A percentile compares a stretch with the other conserved stretches of the same genome.
Evolutionary conservation across 169 alveolate genomes (phyloP).

Genomic region (Plasmodium falciparum): DNA sequence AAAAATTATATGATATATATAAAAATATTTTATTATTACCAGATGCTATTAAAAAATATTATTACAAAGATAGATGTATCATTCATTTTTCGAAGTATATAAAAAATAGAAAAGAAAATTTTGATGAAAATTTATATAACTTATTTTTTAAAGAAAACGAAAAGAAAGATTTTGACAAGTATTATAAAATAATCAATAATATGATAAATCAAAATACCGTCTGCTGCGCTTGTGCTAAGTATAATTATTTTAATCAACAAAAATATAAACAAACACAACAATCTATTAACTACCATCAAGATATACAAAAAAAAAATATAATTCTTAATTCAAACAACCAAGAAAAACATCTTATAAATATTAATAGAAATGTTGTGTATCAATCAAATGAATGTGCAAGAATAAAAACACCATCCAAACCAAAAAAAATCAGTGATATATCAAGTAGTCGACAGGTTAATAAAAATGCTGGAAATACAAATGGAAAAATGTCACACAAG

Average conservation of each 20-base stretch:
- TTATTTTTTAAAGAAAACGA: conserved; percentile 60
- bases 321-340: neutral
- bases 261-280: neutral
- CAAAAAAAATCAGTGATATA: neutral
- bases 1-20: conserved; percentile 24
- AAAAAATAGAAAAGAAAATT: conserved; percentile 59
- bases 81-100: conserved; percentile 52
- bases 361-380: neutral
- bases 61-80: conserved; percentile 37
- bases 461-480: neutral
- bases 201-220: conserved; percentile 49
- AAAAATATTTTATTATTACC: conserved; percentile 25
- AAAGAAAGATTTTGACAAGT: conserved; percentile 40
- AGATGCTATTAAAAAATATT: conserved; percentile 25
- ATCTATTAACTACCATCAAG: neutral
- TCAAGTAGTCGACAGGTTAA: neutral
- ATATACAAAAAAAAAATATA: neutral
- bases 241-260: conserved; percentile 14
- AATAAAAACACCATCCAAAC: neutral
- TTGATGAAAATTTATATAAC: conserved; percentile 66
- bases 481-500: neutral
- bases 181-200: conserved; percentile 14
- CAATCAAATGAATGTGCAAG: neutral
- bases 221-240: conserved; percentile 59
- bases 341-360: neutral